Conservation (phyloP, 1,139 yeast genomes). For the Sugiyamaella paludigena region DNA sequence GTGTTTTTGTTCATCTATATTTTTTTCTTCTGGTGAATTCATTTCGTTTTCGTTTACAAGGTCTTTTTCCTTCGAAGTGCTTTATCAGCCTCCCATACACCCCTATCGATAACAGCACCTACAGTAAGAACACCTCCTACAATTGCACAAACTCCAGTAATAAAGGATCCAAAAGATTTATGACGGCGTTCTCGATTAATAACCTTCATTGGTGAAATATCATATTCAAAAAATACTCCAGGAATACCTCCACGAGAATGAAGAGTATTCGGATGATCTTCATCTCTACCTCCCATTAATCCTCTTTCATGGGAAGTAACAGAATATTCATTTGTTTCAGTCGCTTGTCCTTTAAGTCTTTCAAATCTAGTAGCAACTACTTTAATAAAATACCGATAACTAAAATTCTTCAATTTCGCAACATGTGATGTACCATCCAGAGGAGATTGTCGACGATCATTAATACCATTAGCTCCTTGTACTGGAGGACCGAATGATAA, state of each 20-base stretch:
- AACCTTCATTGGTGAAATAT: constrained; percentile 89
- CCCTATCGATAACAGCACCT: constrained; percentile 82
- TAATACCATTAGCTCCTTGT: constrained; percentile 35
- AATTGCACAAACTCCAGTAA: constrained; percentile 81
- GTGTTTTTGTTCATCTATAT: too few species aligned
- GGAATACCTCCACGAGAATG: constrained; percentile 90
- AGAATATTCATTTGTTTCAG: constrained; percentile 90
- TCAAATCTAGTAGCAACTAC: constrained; percentile 90
- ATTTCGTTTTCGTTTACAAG: constrained; percentile 4
- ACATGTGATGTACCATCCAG: constrained; percentile 54
- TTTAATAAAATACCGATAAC: constrained; percentile 75
- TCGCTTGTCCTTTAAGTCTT: constrained; percentile 48
- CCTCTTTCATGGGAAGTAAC: constrained; percentile 92
- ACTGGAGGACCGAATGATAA: constrained; percentile 78
- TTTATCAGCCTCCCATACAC: constrained; percentile 86
- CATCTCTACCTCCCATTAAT: constrained; percentile 79
- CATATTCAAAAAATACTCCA: constrained; percentile 83
- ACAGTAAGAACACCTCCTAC: constrained; percentile 93
- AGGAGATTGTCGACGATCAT: constrained; percentile 42
- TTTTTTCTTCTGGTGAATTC: too few species aligned
- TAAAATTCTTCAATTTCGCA: constrained; percentile 56
- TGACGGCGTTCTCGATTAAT: constrained; percentile 78
- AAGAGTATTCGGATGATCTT: constrained; percentile 81
- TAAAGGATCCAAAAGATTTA: constrained; percentile 80
- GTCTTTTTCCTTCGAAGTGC: constrained; percentile 70